A percentile compares a stretch with the other conserved stretches of the same genome.
These are phyloP conservation scores for Erythrophleum fordii DNA, from an alignment of 306 rosid genomes.

Conservation along the genomic window DNA sequence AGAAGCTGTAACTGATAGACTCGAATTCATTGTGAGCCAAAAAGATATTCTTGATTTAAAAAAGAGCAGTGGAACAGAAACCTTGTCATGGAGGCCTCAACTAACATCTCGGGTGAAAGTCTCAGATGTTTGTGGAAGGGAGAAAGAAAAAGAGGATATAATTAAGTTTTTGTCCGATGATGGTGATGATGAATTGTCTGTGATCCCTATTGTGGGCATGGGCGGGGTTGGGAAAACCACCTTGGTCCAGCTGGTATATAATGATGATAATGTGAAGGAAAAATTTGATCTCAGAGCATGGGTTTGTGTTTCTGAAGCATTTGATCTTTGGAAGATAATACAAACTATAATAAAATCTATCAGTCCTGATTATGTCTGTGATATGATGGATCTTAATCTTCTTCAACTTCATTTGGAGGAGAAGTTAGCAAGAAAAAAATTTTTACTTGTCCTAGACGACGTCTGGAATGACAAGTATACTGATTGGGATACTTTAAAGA, in stretches of 20 bases:
- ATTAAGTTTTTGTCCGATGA: neutral
- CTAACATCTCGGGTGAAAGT: neutral
- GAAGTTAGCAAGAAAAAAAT: neutral
- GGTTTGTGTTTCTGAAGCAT: neutral
- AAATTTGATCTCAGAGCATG: no score
- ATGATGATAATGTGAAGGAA: slow-evolving; percentile 11
- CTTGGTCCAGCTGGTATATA: slow-evolving; percentile 5
- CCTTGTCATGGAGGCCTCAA: neutral
- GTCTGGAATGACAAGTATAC: slow-evolving; percentile 18
- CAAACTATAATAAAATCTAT: no score
- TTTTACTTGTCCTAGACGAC: slow-evolving; percentile 32
- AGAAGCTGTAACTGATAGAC: neutral
- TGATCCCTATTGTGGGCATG: no score
- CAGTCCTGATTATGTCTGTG: no score
- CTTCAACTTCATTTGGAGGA: slow-evolving; percentile 15
- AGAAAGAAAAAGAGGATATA: neutral
- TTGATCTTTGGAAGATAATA: neutral
- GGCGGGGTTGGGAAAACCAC: no score
- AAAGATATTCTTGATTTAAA: neutral
- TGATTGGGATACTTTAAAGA: neutral
- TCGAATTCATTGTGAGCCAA: neutral
- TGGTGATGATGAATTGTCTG: no score
- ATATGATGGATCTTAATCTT: neutral
- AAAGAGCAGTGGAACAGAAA: neutral
- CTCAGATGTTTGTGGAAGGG: neutral